Base-by-base conservation (phyloP, 1,139 yeast species). In the Pichia sp. region DNA sequence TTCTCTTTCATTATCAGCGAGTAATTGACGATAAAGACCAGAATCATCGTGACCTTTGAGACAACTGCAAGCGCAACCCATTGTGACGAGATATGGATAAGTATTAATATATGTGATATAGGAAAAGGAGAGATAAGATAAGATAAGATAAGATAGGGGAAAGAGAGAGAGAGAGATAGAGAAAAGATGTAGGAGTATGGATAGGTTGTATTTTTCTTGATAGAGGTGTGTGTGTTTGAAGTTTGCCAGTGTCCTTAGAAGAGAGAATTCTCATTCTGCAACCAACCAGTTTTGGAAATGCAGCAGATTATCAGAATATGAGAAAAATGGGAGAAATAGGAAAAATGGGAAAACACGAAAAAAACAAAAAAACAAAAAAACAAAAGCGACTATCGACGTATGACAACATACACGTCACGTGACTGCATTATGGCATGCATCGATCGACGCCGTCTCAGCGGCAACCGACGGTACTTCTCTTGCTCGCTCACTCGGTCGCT, bases 1-100 rank as follows among this genome's bases (percentile, higher is more conserved):
- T 61, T 88, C 97, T 52, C 98, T 77, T 68, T 92, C 99, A 62
- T 90, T 89, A 62, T 92, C 97, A n/a, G 96, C 97, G 53, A 92
- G 74, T 46, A 92, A 76, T 45, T 95, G 94, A 43, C 94, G 87
- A 61, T 84, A 83, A 46, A 79, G 69, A 45, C 73, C 76, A 40
- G 65, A 66, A 41, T 61, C 61, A 42, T 69, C 72, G 38, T 67
- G 52, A 44, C 58, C 55, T 20, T 59, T 51, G 44, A 72, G 60
- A 65, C 85, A 80, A 69, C 85, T 79, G 62, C 83, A 80, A 62
- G 87, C 79, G 53, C 69, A 71, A 58, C 89, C 89, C 89, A 82
- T 82, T 18, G 25, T 58, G 12, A n/a, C n/a, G n/a, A n/a, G n/a
- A n/a, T n/a, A n/a, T n/a, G n/a, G n/a, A n/a, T n/a, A n/a, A n/a